phyloP scores from a whole-genome alignment of 2,329 filamentous ascomycete species.

The Aspergillus quadrilineatus region DNA sequence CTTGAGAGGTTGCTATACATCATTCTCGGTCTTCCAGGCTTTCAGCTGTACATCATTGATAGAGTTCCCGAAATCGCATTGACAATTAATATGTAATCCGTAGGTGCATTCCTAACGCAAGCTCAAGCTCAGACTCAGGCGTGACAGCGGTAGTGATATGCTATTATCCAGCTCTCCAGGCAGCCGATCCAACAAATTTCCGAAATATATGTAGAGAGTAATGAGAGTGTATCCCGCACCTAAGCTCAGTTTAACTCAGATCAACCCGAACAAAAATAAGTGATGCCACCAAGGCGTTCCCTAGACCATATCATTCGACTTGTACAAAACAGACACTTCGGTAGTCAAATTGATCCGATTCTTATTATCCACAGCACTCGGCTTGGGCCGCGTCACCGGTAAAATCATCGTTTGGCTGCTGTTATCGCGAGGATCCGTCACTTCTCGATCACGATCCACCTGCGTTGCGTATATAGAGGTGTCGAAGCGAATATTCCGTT shows the following conservation, averaged over 20 bases:
- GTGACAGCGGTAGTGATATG: neutral
- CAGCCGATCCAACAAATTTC: neutral
- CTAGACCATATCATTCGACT: neutral
- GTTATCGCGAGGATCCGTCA: neutral
- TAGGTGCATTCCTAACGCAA: neutral
- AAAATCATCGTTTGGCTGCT: slow-evolving; percentile 10
- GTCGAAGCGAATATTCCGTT: slow-evolving; percentile 4
- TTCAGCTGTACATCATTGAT: too few relatives aligned
- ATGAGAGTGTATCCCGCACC: too few relatives aligned
- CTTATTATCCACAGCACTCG: neutral
- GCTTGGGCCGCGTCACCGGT: neutral
- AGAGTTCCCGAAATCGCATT: too few relatives aligned
- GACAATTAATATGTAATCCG: neutral
- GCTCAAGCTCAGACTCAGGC: neutral
- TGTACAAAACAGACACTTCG: slow-evolving; percentile 6
- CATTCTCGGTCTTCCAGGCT: too few relatives aligned
- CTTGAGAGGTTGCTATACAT: too few relatives aligned
- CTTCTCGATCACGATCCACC: neutral
- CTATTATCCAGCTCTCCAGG: neutral
- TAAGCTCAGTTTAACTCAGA: neutral
- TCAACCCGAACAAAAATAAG: neutral
- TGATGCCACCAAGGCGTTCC: too few relatives aligned
- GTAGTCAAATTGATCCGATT: slow-evolving; percentile 8
- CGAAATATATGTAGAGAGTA: neutral
- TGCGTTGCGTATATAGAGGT: slow-evolving; percentile 10